Percentiles rank a stretch among this genome's conserved stretches.
Conservation (phyloP, 768 basidiomycete species). For the Suillus luteus region DNA sequence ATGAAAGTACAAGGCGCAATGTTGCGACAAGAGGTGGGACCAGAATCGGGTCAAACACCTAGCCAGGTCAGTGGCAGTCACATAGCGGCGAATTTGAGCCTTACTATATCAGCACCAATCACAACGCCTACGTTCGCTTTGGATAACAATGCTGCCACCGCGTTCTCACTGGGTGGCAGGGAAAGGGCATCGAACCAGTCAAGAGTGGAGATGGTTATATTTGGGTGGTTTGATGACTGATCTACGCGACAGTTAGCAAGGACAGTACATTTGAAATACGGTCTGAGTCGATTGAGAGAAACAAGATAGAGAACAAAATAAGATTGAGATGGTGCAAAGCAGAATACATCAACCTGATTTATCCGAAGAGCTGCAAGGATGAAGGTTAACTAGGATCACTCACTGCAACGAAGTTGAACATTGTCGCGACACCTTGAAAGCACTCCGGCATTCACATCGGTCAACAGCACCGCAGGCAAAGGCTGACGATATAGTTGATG, state of each 20-base stretch:
- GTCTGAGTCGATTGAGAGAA: not conserved
- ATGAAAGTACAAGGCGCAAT: constrained; percentile 37
- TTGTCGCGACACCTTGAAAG: constrained; percentile 63
- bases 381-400: constrained; percentile 27
- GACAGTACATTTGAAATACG: not conserved
- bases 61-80: not conserved
- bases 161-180: constrained; percentile 18
- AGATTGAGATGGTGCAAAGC: not conserved
- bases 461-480: constrained; percentile 46
- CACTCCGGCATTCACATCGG: constrained; percentile 67
- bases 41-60: constrained; percentile 72
- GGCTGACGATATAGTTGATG: not conserved
- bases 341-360: not conserved
- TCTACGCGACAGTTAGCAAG: constrained; percentile 40
- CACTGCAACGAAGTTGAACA: constrained; percentile 66
- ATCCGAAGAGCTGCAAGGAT: not conserved
- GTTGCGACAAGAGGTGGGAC: constrained; percentile 58
- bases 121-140: constrained; percentile 56
- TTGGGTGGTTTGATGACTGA: constrained; percentile 49
- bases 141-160: constrained; percentile 37
- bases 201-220: constrained; percentile 46
- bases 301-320: not conserved
- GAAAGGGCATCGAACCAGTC: constrained; percentile 71
- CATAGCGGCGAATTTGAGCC: constrained; percentile 10
- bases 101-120: constrained; percentile 70